Conservation (phyloP, 768 basidiomycete genomes). For the Boletellus sp. region DNA sequence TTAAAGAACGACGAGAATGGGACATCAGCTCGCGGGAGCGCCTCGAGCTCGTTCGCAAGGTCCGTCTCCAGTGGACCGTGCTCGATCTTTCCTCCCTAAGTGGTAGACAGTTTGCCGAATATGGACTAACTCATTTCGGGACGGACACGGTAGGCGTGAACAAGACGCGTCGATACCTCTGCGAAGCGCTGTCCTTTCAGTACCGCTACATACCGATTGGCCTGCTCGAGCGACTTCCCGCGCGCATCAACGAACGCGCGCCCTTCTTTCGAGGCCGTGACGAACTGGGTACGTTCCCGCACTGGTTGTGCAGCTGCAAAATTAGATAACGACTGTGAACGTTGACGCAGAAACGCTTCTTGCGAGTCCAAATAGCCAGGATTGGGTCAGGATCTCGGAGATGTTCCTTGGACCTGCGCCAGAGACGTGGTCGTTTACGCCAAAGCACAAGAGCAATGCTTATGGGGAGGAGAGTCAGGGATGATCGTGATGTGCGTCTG, state of each 20-base stretch:
- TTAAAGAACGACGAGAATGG: conserved; percentile 91
- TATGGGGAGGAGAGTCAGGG: conserved; percentile 64
- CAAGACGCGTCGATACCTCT: conserved; percentile 87
- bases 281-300: conserved; percentile 65
- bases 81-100: not conserved
- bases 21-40: conserved; percentile 85
- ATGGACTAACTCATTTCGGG: conserved; percentile 81
- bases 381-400: conserved; percentile 93
- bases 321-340: not conserved
- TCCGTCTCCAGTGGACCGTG: conserved; percentile 32
- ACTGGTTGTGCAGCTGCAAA: not conserved
- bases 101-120: conserved; percentile 72
- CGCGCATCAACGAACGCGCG: conserved; percentile 84
- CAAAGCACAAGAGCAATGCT: conserved; percentile 93
- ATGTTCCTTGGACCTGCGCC: conserved; percentile 92
- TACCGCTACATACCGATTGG: conserved; percentile 96
- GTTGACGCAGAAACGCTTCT: conserved; percentile 70
- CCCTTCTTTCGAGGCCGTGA: conserved; percentile 84
- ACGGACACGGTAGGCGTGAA: conserved; percentile 88
- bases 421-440: conserved; percentile 78
- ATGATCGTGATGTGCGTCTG: conserved; percentile 14
- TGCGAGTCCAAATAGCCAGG: conserved; percentile 70
- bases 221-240: conserved; percentile 77
- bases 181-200: conserved; percentile 94
- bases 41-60: conserved; percentile 73